phyloP scores from a whole-genome alignment of 129 eudicot genomes.

The Centrapalus pauciflorus region DNA sequence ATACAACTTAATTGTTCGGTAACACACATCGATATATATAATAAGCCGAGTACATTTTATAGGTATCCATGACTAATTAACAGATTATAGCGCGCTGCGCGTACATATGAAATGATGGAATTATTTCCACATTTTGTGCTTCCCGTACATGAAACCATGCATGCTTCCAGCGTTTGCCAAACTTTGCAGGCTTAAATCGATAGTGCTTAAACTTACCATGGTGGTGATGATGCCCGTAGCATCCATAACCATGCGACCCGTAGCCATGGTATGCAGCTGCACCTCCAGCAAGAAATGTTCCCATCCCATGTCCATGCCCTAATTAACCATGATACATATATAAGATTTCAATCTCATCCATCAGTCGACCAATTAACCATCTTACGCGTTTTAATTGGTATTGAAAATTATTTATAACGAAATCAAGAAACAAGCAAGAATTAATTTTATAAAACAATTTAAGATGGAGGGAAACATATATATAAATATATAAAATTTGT shows the following conservation, averaged over 20 bases:
- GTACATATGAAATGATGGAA: not conserved
- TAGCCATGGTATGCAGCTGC: slow-evolving; percentile 23
- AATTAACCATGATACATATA: no score
- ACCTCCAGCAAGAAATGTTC: slow-evolving; percentile 35
- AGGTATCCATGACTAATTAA: no score
- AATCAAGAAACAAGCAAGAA: not conserved
- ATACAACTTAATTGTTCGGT: no score
- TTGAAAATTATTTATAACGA: no score
- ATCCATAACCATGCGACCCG: slow-evolving; percentile 27
- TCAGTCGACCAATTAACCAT: no score
- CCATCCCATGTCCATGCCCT: slow-evolving; percentile 24
- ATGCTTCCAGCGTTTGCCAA: slow-evolving; percentile 32
- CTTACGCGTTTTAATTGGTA: no score
- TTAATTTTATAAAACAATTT: no score
- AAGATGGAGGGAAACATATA: not conserved
- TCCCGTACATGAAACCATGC: slow-evolving; percentile 26
- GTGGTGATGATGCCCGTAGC: slow-evolving; percentile 13
- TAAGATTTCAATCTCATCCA: no score
- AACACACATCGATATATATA: no score
- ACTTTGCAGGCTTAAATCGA: slow-evolving; percentile 27
- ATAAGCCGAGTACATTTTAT: no score
- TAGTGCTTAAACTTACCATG: slow-evolving; percentile 27
- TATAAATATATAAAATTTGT: no score
- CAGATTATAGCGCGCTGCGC: no score
- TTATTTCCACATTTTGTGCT: slow-evolving; percentile 34